Conservation (phyloP, 768 basidiomycete species). For the Gymnopilus dilepis region DNA sequence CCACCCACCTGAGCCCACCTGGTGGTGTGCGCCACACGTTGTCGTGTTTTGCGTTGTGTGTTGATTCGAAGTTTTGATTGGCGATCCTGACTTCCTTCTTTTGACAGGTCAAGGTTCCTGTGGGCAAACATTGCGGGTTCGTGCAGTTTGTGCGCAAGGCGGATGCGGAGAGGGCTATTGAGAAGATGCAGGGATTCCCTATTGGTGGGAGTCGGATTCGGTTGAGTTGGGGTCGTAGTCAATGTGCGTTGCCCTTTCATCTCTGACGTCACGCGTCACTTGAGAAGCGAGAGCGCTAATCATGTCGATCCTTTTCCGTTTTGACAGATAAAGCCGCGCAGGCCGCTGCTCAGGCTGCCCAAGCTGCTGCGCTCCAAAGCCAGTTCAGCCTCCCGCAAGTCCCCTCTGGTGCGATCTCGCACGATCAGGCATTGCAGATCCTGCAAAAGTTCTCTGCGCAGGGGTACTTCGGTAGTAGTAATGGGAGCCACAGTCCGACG, state of each 20-base stretch:
- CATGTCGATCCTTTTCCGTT: slow-evolving; percentile 4
- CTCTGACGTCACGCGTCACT: neutral
- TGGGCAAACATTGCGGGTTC: slow-evolving; percentile 94
- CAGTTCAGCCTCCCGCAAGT: slow-evolving; percentile 33
- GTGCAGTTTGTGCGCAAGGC: slow-evolving; percentile 93
- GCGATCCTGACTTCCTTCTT: slow-evolving; percentile 18
- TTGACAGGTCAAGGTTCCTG: slow-evolving; percentile 89
- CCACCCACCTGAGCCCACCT: too few species aligned
- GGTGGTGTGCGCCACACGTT: slow-evolving; percentile 1
- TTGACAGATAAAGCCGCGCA: slow-evolving; percentile 84
- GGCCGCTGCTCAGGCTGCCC: slow-evolving; percentile 84
- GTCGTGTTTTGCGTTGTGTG: neutral
- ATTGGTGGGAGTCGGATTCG: slow-evolving; percentile 92
- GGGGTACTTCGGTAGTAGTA: slow-evolving; percentile 35
- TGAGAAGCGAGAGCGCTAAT: neutral
- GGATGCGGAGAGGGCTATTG: slow-evolving; percentile 91
- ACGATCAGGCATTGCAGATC: slow-evolving; percentile 68
- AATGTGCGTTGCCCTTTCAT: slow-evolving; percentile 60
- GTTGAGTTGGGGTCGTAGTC: slow-evolving; percentile 92
- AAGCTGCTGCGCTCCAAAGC: slow-evolving; percentile 70
- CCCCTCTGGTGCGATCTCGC: slow-evolving; percentile 43
- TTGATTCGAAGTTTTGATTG: neutral
- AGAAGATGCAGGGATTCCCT: slow-evolving; percentile 97
- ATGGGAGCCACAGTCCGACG: neutral
- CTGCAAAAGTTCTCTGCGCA: slow-evolving; percentile 59